Base-by-base conservation (phyloP, 352 stramenopile species). In the Phytophthora nicotianae region DNA sequence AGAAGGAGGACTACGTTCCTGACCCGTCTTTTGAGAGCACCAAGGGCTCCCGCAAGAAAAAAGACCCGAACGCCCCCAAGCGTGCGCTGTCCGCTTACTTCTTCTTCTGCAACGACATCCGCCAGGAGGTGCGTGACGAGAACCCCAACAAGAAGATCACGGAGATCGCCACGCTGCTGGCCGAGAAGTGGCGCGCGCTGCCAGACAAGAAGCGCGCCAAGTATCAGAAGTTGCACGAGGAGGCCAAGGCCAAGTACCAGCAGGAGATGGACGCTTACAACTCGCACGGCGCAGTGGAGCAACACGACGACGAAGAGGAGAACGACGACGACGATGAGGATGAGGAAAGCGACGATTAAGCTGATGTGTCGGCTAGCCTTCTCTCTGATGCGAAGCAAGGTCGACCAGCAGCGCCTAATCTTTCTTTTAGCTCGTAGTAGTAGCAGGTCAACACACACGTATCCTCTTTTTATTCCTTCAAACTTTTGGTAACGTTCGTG, bases 71-170 rank as follows among this genome's bases (percentile, higher is more conserved):
- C 62, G 93, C 93, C 5, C 96, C 96, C 23, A 98, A 98, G 87
- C 88, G 92, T 54, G 90, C 95, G 67, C 86, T 97, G 68, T 98
- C 90, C 19, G 90, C 96, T 1, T 98, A 98, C 74, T 91, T 98
- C 33, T 93, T 98, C 65, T 99, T 98, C 69, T 97, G 93, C 64
- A 98, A 98, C 65, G 91, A 96, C 42, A 96, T 97, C 68, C 86
- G 93, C 62, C 79, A 91, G 43, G 68, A 83, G 27, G 94, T 97
- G 66, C 93, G 94, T 42, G 77, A 91, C 11, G 90, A 97, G 67
- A 98, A 98, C 80, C 95, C 95, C 26, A 90, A 88, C 77, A 97
- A 97, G 80, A 97, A 92, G 54, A 97, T 98, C 65, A 97, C 89
- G 61, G 95, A 98, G 67, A 89, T 98, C 64, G 90, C 85, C 4